Conservation (phyloP, 371 early-diverging fungal genomes). For the Ordospora colligata region DNA sequence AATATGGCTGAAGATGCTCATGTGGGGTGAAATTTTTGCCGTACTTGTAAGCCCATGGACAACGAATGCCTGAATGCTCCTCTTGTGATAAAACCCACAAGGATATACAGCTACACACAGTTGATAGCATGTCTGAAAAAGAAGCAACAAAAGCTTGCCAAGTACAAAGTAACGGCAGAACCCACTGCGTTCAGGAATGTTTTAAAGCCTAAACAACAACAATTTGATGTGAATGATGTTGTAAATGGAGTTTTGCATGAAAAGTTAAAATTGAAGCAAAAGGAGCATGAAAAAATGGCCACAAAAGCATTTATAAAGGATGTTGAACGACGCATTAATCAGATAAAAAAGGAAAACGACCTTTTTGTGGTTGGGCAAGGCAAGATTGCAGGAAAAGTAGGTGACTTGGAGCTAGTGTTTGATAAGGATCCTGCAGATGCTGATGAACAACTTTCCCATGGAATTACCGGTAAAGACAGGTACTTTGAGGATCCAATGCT, state of each 20-base stretch:
- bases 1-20: constrained; percentile 49
- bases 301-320: constrained; percentile 1
- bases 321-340: constrained; percentile 19
- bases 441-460: constrained; percentile 8
- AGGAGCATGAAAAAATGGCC: constrained; percentile 11
- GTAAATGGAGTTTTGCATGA: constrained; percentile 45
- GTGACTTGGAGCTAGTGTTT: constrained; percentile 27
- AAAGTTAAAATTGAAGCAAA: constrained; percentile 29
- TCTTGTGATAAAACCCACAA: constrained; percentile 15
- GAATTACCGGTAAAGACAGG: neutral
- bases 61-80: constrained; percentile 26
- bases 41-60: constrained; percentile 17
- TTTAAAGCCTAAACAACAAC: neutral
- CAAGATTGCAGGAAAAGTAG: neutral
- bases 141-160: constrained; percentile 35
- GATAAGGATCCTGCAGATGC: neutral
- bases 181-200: neutral
- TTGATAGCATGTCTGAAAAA: constrained; percentile 27
- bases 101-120: constrained; percentile 47
- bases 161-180: neutral
- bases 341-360: constrained; percentile 32
- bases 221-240: constrained; percentile 21
- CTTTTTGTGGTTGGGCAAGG: neutral
- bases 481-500: constrained; percentile 41
- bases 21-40: constrained; percentile 31